phyloP scores from a whole-genome alignment of 768 basidiomycete genomes.

The Suillus spraguei region DNA sequence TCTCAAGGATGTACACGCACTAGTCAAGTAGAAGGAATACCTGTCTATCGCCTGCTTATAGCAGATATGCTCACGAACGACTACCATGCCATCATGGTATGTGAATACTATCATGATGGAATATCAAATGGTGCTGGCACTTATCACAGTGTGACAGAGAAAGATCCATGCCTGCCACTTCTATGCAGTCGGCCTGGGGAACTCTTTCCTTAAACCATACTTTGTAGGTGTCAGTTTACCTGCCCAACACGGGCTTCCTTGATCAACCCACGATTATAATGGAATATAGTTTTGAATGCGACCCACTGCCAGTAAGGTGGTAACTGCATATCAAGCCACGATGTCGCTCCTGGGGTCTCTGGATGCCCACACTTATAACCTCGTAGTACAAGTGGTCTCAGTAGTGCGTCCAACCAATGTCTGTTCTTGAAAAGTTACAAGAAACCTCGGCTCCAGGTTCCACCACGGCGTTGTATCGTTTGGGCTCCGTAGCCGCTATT shows the following conservation, averaged over 20 bases:
- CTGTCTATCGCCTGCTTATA: neutral
- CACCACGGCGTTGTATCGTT: slow-evolving; percentile 5
- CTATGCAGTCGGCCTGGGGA: neutral
- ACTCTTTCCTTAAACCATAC: neutral
- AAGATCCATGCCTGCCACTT: neutral
- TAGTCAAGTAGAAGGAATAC: neutral
- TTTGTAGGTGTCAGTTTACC: neutral
- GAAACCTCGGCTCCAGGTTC: slow-evolving; percentile 5
- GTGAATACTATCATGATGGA: neutral
- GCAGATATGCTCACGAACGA: neutral
- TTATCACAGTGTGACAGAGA: neutral
- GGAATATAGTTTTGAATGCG: neutral
- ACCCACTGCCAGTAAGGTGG: neutral
- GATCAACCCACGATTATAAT: slow-evolving; percentile 4
- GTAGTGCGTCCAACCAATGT: neutral
- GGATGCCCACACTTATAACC: neutral
- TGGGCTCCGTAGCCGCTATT: neutral
- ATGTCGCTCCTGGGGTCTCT: neutral
- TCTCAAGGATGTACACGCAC: neutral
- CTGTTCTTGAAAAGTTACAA: neutral
- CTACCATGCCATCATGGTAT: neutral
- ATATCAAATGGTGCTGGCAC: neutral
- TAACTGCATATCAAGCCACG: neutral
- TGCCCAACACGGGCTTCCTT: neutral
- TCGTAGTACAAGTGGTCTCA: neutral